A percentile compares a stretch with the other conserved stretches of the same genome.
Evolutionary conservation across 2,329 filamentous ascomycete species (phyloP).

Genomic region (Ophiostoma angusticollis): DNA sequence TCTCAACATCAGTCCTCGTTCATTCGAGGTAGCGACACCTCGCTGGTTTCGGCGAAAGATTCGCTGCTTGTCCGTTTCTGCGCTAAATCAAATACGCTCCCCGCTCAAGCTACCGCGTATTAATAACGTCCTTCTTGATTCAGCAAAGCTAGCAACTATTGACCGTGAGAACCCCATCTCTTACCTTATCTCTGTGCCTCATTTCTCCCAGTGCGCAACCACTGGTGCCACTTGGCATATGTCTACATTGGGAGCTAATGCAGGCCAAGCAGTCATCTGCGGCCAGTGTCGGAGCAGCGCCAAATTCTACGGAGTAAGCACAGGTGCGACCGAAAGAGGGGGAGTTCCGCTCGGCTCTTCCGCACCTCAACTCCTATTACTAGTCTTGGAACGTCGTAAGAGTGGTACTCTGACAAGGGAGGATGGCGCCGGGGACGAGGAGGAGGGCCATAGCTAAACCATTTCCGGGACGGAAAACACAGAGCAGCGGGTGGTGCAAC

Average conservation of each 20-base stretch:
- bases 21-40: no score
- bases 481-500: no score
- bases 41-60: no score
- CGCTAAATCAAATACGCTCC: no score
- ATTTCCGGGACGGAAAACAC: conserved; percentile 4
- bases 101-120: no score
- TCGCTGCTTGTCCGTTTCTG: no score
- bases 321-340: neutral
- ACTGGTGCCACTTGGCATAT: neutral
- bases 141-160: conserved; percentile 3
- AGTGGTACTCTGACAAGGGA: conserved; percentile 1
- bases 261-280: neutral
- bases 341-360: neutral
- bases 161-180: neutral
- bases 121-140: no score
- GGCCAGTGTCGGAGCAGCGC: neutral
- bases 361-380: neutral
- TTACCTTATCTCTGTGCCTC: neutral
- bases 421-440: conserved; percentile 8
- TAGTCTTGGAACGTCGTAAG: neutral
- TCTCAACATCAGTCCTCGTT: no score
- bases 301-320: neutral
- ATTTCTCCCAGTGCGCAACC: no score
- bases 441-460: conserved; percentile 8
- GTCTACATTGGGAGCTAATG: neutral